Evolutionary conservation across 306 rosid genomes (phyloP).

Genomic region (Castanospermum australe): DNA sequence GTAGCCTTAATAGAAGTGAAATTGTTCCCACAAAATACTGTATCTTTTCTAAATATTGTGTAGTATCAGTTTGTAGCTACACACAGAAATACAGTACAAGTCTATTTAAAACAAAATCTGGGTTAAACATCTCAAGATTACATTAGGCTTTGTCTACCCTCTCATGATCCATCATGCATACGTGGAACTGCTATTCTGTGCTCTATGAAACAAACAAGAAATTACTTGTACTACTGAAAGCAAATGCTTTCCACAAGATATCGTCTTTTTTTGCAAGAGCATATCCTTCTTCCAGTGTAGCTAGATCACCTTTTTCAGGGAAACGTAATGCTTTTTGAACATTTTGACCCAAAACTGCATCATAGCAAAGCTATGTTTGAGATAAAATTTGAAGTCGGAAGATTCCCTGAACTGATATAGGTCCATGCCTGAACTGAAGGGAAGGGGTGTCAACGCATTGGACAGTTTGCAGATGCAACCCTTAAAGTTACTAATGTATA

Average conservation of each 20-base stretch:
- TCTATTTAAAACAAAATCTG: background rate
- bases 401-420: background rate
- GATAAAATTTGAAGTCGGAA: background rate
- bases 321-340: background rate
- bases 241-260: background rate
- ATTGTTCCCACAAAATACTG: background rate
- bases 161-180: background rate
- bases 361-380: background rate
- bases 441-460: background rate
- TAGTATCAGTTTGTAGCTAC: background rate
- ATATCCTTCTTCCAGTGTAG: background rate
- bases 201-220: background rate
- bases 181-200: background rate
- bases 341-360: slow-evolving; percentile 8
- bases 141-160: background rate
- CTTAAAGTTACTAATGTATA: background rate
- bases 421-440: background rate
- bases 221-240: background rate
- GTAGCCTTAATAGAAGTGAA: background rate
- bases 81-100: background rate
- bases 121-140: background rate
- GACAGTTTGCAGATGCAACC: background rate
- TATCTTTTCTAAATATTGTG: background rate
- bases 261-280: background rate
- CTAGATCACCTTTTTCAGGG: background rate